phyloP scores from a whole-genome alignment of 2,329 filamentous ascomycete species.

The Atkinsonella texensis region DNA sequence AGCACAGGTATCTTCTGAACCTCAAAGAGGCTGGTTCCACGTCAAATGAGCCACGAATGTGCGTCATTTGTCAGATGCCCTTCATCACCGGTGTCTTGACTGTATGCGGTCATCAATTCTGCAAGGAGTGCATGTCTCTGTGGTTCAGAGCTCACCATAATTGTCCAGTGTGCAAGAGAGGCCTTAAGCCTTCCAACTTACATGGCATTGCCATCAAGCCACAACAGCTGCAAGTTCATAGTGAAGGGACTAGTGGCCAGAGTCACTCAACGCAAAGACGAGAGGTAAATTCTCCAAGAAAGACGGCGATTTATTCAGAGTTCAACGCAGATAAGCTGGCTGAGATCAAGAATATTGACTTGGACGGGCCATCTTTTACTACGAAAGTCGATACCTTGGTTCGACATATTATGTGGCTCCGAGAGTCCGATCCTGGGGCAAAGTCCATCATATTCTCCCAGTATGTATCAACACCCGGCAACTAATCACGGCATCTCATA shows the following conservation, averaged over 20 bases:
- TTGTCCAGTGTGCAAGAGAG: slow-evolving; percentile 76
- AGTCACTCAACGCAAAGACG: slow-evolving; percentile 9
- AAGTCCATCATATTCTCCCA: slow-evolving; percentile 96
- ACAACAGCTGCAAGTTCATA: slow-evolving; percentile 55
- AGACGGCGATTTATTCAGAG: slow-evolving; percentile 58
- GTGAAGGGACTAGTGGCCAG: slow-evolving; percentile 10
- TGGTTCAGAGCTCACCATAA: slow-evolving; percentile 68
- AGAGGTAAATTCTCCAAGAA: slow-evolving; percentile 15
- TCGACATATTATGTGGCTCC: slow-evolving; percentile 75
- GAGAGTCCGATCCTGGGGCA: slow-evolving; percentile 69
- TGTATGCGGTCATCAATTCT: slow-evolving; percentile 84
- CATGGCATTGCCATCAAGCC: slow-evolving; percentile 80
- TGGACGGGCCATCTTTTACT: slow-evolving; percentile 63
- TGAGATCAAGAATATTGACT: slow-evolving; percentile 71
- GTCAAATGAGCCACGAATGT: slow-evolving; percentile 54
- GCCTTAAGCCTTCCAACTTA: slow-evolving; percentile 53
- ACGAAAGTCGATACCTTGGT: slow-evolving; percentile 81
- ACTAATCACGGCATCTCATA: not conserved
- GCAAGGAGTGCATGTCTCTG: slow-evolving; percentile 69
- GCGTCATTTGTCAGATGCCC: slow-evolving; percentile 70
- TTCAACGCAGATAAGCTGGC: slow-evolving; percentile 60
- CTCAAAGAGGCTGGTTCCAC: slow-evolving; percentile 47
- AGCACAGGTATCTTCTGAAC: slow-evolving; percentile 58
- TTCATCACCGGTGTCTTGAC: slow-evolving; percentile 77
- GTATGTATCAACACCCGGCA: slow-evolving; percentile 17